Conservation (phyloP, 1,284 basidiomycete species). For the Moesziomyces aphidis region DNA sequence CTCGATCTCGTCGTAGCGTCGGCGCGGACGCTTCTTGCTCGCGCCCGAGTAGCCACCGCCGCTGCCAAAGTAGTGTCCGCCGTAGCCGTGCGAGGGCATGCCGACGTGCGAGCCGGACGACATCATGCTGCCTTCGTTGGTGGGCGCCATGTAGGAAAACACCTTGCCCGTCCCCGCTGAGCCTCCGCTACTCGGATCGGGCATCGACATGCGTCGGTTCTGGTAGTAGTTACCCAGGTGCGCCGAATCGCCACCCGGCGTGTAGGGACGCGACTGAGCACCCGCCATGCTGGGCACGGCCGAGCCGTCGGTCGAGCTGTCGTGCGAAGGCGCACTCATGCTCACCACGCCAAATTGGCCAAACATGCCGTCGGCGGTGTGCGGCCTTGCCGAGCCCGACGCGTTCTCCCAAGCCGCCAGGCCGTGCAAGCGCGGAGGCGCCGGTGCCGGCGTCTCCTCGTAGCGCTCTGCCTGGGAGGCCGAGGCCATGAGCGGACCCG, state of each 20-base stretch:
- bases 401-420: constrained; percentile 58
- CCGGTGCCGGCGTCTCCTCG: constrained; percentile 23
- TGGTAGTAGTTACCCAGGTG: constrained; percentile 24
- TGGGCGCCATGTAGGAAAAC: constrained; percentile 55
- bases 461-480: constrained; percentile 21
- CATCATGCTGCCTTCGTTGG: constrained; percentile 23
- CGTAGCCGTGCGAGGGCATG: constrained; percentile 21
- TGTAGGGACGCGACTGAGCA: constrained; percentile 30
- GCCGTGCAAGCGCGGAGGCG: constrained; percentile 49
- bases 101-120: constrained; percentile 11
- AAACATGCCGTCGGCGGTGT: constrained; percentile 63
- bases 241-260: constrained; percentile 17
- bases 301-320: constrained; percentile 15
- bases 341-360: constrained; percentile 37
- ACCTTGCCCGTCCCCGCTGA: constrained; percentile 30
- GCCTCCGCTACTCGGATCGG: constrained; percentile 17
- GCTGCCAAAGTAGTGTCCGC: constrained; percentile 34
- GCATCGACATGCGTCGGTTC: constrained; percentile 45
- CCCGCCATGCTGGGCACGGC: constrained; percentile 3
- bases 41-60: constrained; percentile 26
- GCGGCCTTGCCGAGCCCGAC: constrained; percentile 53
- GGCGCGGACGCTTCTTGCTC: constrained; percentile 57
- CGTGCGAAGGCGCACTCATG: constrained; percentile 16
- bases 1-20: constrained; percentile 74
- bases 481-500: constrained; percentile 50